Conservation (phyloP, 495 filamentous ascomycete genomes). For the Ramalina intermedia region DNA sequence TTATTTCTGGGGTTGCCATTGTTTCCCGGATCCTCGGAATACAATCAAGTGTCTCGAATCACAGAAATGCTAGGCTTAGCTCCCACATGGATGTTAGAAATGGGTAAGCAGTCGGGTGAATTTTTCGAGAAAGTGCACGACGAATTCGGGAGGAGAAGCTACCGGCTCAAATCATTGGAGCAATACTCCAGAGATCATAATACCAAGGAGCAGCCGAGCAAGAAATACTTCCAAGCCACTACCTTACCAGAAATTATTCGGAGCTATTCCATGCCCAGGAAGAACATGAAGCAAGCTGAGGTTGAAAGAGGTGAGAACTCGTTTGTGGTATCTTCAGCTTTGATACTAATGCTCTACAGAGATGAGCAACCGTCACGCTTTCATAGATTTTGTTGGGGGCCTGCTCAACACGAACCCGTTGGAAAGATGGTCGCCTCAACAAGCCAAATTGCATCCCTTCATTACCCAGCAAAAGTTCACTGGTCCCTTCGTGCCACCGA, state of each 20-base stretch:
- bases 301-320: conserved; percentile 72
- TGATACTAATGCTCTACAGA: conserved; percentile 40
- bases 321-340: background rate
- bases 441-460: conserved; percentile 95
- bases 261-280: conserved; percentile 92
- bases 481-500: conserved; percentile 89
- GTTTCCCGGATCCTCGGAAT: conserved; percentile 97
- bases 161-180: conserved; percentile 91
- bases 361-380: conserved; percentile 95
- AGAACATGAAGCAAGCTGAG: conserved; percentile 98
- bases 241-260: conserved; percentile 94
- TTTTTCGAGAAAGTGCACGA: conserved; percentile 96
- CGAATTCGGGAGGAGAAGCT: conserved; percentile 75
- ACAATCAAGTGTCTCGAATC: conserved; percentile 94
- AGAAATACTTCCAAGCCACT: conserved; percentile 95
- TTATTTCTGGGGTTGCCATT: conserved; percentile 89
- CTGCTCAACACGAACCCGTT: conserved; percentile 89
- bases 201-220: conserved; percentile 97
- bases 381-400: conserved; percentile 98
- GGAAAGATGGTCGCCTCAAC: conserved; percentile 94
- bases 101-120: conserved; percentile 94
- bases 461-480: conserved; percentile 98
- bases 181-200: conserved; percentile 90
- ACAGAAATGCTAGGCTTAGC: conserved; percentile 97
- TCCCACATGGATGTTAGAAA: conserved; percentile 98